Conservation (phyloP, 108 stramenopile species). For the Fistulifera pelliculosa region DNA sequence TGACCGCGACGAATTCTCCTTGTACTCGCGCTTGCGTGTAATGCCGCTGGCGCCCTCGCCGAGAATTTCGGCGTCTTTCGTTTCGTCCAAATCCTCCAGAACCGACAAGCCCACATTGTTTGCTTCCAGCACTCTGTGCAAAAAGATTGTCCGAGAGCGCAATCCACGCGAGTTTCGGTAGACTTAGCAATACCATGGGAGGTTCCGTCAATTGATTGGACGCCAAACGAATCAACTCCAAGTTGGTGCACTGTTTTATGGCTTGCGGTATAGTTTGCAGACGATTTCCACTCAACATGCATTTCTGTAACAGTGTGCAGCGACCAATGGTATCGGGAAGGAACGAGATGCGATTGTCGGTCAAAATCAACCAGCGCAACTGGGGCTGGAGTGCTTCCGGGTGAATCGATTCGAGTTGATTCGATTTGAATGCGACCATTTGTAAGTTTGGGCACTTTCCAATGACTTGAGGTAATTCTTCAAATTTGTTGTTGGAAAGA, state of each 20-base stretch:
- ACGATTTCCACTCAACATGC: conserved; percentile 52
- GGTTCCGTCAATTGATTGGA: conserved; percentile 35
- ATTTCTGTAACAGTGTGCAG: conserved; percentile 46
- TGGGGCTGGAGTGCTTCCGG: conserved; percentile 46
- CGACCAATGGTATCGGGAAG: conserved; percentile 47
- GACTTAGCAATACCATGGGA: conserved; percentile 28
- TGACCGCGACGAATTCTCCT: conserved; percentile 4
- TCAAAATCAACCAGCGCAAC: conserved; percentile 58
- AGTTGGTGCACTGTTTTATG: conserved; percentile 23
- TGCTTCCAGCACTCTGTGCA: conserved; percentile 3
- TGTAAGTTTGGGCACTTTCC: conserved; percentile 42
- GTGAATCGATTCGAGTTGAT: conserved; percentile 32
- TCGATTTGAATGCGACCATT: conserved; percentile 62
- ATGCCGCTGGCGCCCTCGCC: conserved; percentile 53
- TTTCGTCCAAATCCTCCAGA: conserved; percentile 1
- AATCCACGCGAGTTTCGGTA: conserved; percentile 36
- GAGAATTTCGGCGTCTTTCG: conserved; percentile 16
- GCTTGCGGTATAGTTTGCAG: conserved; percentile 22
- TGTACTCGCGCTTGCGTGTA: conserved; percentile 20
- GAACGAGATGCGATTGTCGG: conserved; percentile 34
- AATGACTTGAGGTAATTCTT: conserved; percentile 38
- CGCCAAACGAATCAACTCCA: conserved; percentile 56
- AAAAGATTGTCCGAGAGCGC: conserved; percentile 51
- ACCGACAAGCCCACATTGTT: not conserved
- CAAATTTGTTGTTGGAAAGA: conserved; percentile 48